Evolutionary conservation across 805 yeast genomes (phyloP), one percentile per base, ranked within the genome.

Genomic region (Lipomyces yamadae): DNA sequence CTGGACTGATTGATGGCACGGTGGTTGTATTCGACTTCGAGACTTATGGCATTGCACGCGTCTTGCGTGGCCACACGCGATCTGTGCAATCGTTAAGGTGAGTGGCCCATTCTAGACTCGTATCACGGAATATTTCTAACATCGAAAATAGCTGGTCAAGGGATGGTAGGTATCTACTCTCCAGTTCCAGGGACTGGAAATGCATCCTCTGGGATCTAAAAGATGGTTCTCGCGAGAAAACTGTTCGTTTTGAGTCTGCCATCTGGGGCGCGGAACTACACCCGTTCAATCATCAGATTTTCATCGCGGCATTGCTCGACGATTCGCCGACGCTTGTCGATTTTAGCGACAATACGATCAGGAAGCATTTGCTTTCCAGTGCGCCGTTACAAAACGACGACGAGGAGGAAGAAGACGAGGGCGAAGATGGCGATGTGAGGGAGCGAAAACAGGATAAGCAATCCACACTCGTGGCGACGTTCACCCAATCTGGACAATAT

Each of bases 181-280:
- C 90, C 2, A 81, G 92, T 13, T 86, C 93, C 0, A 85, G 92
- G 72, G 98, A 94, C 76, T 92, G 97, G 95, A 83, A 82, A 60
- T 84, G 89, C 54, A 85, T 88, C 59, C 74, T 92, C 37, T 93
- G 97, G 97, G 97, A 92, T 78, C 77, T 93, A 68, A 70, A 76
- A 33, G 73, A 79, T 72, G 75, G 80, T 58, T 67, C 74, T 58
- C 80, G 85, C 61, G 74, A 81, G 56, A 79, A 83, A 66, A 80
- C 76, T 2, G 78, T 84, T 58, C 78, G 80, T 58, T 87, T 91
- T 71, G 89, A 87, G 62, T 85, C 89, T 0, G 91, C 96, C 0
- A 82, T 91, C 1, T 90, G 96, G 96, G 83, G 81, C 72, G 87
- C 90, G 8, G 78, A 79, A 62, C 74, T 88, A 74, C 84, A 84